Base-by-base conservation (phyloP, 495 filamentous ascomycete species). In the Podospora conica region DNA sequence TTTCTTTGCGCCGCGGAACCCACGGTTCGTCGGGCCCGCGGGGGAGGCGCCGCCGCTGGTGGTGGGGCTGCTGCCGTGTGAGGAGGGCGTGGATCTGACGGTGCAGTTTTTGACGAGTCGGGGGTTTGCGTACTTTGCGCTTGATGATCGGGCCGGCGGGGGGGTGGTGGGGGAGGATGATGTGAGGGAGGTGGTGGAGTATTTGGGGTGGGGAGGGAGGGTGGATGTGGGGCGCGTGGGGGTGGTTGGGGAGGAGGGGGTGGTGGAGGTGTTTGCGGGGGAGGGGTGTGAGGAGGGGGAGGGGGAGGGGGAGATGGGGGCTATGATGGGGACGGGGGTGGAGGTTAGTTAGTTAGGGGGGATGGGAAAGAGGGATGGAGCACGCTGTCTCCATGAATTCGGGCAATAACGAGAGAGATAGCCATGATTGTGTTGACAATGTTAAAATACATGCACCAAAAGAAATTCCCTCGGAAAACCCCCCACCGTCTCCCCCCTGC, bases 41-140 rank as follows among this genome's bases (percentile, higher is more conserved):
- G 69, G 67, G 8, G 70, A 53, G 1, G 74, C 74, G 6, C 81
- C 80, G 20, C 83, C 83, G 1, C 66, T 82, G 7, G 77, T 86
- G 12, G 71, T 83, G 15, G 69, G 66, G 6, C 70, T 73, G 70
- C 65, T 58, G 55, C 62, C 63, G 55, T n/a, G 40, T 15, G 40
- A 48, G 6, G 40, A 48, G 6, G 40, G 55, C 21, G 76, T 74
- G 57, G 70, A 40, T 22, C 70, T 84, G 56, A 68, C 66, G 18
- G 72, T 72, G 7, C 83, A 86, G 70, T 85, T 81, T 70, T 83
- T 70, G 64, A 84, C 83, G 10, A 80, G 80, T 5, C 75, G 83
- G 5, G 83, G 83, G 25, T 86, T 80, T 57, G 83, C 81, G 22
- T 76, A 80, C 53, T 75, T 76, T 33, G 69, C 74, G 20, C 65